Evolutionary conservation across 345 rosid species (phyloP), one percentile per base, ranked within the genome.

Genomic region (Raphanus sativus): DNA sequence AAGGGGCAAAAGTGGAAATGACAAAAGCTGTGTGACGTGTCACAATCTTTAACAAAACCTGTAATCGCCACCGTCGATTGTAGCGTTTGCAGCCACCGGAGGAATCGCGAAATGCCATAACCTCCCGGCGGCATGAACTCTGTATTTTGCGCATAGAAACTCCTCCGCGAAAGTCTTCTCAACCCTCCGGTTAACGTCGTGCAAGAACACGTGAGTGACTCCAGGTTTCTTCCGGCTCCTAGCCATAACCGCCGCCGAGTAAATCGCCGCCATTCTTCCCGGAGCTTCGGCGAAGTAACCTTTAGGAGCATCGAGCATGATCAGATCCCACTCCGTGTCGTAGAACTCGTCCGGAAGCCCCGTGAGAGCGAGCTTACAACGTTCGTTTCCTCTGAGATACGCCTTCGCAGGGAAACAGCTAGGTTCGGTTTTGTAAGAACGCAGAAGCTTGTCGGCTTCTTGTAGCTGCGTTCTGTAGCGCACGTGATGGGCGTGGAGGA

Each of bases 231-330:
- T 86, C 76, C 89, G 78, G 68, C 66, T 77, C 71, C 90, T 81
- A 30, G 90, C 90, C 92, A 89, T 89, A 4, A 89, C 88, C 63
- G 88, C 92, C 7, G 92, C 89, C 15, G 90, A 89, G 76, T 78
- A 89, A 45, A 89, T 87, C 59, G 92, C 92, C 10, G 83, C 86
- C 89, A 89, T 89, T 67, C 90, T 80, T 60, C 87, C 83, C 6
- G 93, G 93, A 3, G 93, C 90, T 13, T 81, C 85, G 2, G 85
- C 26, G 73, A 83, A 85, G 76, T 87, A 87, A 4, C 96, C 96
- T 7, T 85, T 77, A 4, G 91, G 96, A 38, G 91, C 90, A 32
- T 90, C 90, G 71, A 90, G 75, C 88, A 90, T 84, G 55, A 90
- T 76, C 45, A 90, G 77, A 75, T 90, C 96, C 96, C 93, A 90